Evolutionary conservation across 352 stramenopile genomes (phyloP).

Genomic region (Pythium sukuiense): DNA sequence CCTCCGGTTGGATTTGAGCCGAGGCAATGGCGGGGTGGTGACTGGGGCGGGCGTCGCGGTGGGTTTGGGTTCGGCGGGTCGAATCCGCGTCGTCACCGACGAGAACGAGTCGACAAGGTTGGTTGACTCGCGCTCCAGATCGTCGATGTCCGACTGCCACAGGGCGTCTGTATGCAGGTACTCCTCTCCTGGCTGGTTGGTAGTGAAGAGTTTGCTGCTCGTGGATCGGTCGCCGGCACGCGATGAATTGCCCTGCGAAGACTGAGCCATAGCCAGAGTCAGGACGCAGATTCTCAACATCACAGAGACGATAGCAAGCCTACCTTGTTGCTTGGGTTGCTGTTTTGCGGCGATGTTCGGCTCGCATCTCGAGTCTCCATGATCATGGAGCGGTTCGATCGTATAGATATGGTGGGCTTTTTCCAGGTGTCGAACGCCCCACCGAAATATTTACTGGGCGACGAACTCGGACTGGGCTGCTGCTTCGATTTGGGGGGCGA

Average conservation of each 20-base stretch:
- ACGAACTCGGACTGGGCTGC: constrained; percentile 11
- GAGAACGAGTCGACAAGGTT: constrained; percentile 10
- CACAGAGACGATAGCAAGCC: neutral
- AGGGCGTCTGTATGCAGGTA: neutral
- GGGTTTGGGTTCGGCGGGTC: constrained; percentile 5
- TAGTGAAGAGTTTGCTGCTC: neutral
- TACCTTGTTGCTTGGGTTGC: constrained; percentile 19
- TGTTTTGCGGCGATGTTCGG: constrained; percentile 14
- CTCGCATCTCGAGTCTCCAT: constrained; percentile 20
- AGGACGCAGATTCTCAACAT: too few species aligned
- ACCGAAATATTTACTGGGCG: constrained; percentile 20
- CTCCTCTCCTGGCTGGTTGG: neutral
- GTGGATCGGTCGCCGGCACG: neutral
- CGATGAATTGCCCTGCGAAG: neutral
- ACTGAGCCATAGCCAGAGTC: too few species aligned
- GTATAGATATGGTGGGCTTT: constrained; percentile 5
- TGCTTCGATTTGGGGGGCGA: constrained; percentile 2
- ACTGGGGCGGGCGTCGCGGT: neutral
- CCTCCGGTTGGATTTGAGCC: constrained; percentile 9
- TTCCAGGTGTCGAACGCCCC: constrained; percentile 23
- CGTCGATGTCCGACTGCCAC: neutral
- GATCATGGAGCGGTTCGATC: constrained; percentile 17
- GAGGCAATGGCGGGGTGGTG: constrained; percentile 1
- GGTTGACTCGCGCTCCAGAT: constrained; percentile 1
- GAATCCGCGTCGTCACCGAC: neutral